Evolutionary conservation across 2,329 filamentous ascomycete genomes (phyloP).

Genomic region (Hypoxylon sp.): DNA sequence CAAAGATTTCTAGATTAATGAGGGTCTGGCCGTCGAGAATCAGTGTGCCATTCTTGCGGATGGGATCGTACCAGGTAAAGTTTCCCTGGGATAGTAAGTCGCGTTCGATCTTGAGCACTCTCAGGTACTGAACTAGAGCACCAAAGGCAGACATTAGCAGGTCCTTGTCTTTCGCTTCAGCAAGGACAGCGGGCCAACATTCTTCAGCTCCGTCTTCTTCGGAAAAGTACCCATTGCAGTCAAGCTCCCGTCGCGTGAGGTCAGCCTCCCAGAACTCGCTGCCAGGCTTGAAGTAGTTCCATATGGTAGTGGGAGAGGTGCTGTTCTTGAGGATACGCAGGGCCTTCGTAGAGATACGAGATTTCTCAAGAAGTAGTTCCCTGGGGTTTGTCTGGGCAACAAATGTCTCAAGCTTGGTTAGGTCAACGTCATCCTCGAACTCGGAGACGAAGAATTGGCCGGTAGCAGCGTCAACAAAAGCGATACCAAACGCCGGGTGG

Average conservation of each 20-base stretch:
- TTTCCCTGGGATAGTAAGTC: conserved; percentile 90
- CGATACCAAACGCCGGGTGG: conserved; percentile 86
- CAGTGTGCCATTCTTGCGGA: conserved; percentile 87
- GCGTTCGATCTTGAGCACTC: conserved; percentile 86
- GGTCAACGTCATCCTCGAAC: conserved; percentile 89
- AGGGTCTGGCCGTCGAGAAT: conserved; percentile 95
- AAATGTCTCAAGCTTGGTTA: conserved; percentile 97
- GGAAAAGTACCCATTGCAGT: conserved; percentile 81
- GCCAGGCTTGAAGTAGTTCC: conserved; percentile 89
- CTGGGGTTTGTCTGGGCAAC: conserved; percentile 91
- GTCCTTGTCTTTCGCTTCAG: conserved; percentile 80
- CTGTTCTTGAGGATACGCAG: conserved; percentile 96
- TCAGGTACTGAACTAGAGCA: conserved; percentile 87
- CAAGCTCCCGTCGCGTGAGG: conserved; percentile 82
- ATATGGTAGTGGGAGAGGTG: conserved; percentile 90
- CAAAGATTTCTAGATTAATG: conserved; percentile 97
- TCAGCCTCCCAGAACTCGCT: conserved; percentile 94
- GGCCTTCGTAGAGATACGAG: conserved; percentile 85
- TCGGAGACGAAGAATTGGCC: conserved; percentile 95
- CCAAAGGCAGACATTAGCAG: conserved; percentile 91
- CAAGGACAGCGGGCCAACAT: conserved; percentile 80
- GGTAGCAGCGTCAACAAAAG: conserved; percentile 95
- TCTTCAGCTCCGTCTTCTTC: conserved; percentile 64
- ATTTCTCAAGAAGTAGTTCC: conserved; percentile 91
- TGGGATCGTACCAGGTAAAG: conserved; percentile 92